Conservation (phyloP, 495 filamentous ascomycete species). For the Hypoxylon trugodes region DNA sequence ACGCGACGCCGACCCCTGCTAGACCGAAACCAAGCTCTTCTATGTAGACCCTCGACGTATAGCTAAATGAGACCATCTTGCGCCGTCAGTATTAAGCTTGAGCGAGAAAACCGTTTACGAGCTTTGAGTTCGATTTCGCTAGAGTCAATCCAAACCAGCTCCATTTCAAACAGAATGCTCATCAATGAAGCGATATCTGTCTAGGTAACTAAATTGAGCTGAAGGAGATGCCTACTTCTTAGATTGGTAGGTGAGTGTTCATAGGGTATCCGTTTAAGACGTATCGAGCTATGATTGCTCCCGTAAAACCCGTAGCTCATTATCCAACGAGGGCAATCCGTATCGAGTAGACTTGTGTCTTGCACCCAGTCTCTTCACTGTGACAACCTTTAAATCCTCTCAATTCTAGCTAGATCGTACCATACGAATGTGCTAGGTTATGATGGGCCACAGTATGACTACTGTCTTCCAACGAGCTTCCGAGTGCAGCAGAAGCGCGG, state of each 20-base stretch:
- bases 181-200: too few species aligned
- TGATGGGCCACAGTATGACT: constrained; percentile 4
- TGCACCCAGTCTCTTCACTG: neutral
- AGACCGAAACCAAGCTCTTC: constrained; percentile 4
- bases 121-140: neutral
- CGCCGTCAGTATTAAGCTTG: neutral
- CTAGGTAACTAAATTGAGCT: constrained; percentile 21
- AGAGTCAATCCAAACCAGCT: too few species aligned
- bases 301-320: neutral
- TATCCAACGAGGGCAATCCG: constrained; percentile 15
- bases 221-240: constrained; percentile 2
- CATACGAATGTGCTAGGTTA: neutral
- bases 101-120: neutral
- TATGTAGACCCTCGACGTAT: neutral
- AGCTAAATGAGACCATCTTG: constrained; percentile 1
- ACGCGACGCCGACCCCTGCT: constrained; percentile 23
- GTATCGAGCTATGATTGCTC: constrained; percentile 1
- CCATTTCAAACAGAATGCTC: too few species aligned
- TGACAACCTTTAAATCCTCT: neutral
- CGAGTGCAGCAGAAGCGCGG: constrained; percentile 6
- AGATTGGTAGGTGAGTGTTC: constrained; percentile 6
- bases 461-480: constrained; percentile 24
- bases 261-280: neutral
- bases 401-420: constrained; percentile 4
- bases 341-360: constrained; percentile 21